Evolutionary conservation across 768 basidiomycete genomes (phyloP), one percentile per base, ranked within the genome.

Genomic region (Melanogaster broomeanus): DNA sequence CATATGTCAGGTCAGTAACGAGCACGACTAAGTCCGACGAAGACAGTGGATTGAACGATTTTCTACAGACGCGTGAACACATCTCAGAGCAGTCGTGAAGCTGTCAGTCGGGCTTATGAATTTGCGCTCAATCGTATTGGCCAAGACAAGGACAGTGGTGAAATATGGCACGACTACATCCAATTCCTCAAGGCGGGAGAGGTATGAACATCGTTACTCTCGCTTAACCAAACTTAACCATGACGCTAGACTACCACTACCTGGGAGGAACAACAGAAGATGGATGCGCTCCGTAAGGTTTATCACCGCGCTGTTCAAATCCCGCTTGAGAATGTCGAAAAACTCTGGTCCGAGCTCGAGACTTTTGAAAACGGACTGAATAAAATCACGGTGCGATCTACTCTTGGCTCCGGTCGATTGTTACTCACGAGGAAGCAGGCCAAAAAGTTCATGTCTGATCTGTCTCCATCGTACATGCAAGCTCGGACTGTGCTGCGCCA

Each of bases 251-350:
- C 88, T 0, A 81, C 80, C 12, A 90, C 87, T 22, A 92, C 93
- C 18, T 98, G 95, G 94, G 96, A 98, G 67, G 86, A 89, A 57
- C 91, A 94, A 61, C 92, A 96, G 64, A 93, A 93, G 67, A 94
- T 93, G 88, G 96, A 97, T 58, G 82, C 85, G 2, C 75, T 98
- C 4, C 84, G 97, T 52, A 92, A 90, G 66, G 86, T 90, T 1
- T 97, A 97, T 72, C 92, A 95, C 63, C 85, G 92, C 45, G 96
- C 93, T 3, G 89, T 98, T 19, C 90, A 93, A 64, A 92, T 97
- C 28, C 97, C 97, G 0, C 79, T 98, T 59, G 90, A 93, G 66
- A 94, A 94, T 62, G 84, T 98, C 60, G 95, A 98, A 65, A 77
- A 77, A 34, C 77, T 99, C 18, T 99, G 97, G 97, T 84, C 88